A percentile compares a stretch with the other conserved stretches of the same genome.
Conservation (phyloP, 2,329 filamentous ascomycete species). For the Dryadomyces quercivorus region DNA sequence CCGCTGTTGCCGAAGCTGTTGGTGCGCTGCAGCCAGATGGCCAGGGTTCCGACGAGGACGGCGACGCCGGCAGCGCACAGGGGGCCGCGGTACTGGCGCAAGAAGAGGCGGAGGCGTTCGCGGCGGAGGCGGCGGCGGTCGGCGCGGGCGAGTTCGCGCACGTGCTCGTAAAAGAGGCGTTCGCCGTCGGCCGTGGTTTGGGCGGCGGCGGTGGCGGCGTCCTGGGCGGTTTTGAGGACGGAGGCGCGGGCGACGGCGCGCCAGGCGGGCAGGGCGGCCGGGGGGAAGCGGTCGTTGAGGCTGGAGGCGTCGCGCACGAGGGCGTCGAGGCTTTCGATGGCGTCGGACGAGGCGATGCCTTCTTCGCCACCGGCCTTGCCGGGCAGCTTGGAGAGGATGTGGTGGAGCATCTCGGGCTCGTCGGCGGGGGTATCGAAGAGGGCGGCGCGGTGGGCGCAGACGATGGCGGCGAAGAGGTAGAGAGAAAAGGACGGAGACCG, state of each 20-base stretch:
- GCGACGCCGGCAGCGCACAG: conserved; percentile 50
- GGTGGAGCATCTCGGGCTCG: conserved; percentile 87
- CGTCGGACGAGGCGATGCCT: conserved; percentile 25
- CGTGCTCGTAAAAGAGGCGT: conserved; percentile 57
- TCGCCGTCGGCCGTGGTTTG: conserved; percentile 57
- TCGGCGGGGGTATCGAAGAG: conserved; percentile 73
- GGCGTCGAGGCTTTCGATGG: conserved; percentile 54
- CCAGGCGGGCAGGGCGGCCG: conserved; percentile 62
- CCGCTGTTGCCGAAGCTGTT: conserved; percentile 10
- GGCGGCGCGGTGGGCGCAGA: conserved; percentile 67
- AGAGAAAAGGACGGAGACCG: conserved; percentile 78
- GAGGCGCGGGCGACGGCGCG: conserved; percentile 58
- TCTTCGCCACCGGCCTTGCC: conserved; percentile 28
- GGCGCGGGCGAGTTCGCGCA: conserved; percentile 54
- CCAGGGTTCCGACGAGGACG: conserved; percentile 53
- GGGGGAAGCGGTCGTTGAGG: conserved; percentile 57
- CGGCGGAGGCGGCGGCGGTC: conserved; percentile 43
- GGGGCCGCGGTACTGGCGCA: conserved; percentile 56
- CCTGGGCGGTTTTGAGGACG: conserved; percentile 71
- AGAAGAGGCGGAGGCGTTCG: conserved; percentile 18
- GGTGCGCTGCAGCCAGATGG: conserved; percentile 51
- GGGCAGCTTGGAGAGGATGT: conserved; percentile 76
- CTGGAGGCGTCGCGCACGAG: conserved; percentile 55
- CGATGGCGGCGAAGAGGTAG: conserved; percentile 85
- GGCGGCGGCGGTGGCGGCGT: conserved; percentile 28